Base-by-base conservation (phyloP, 371 early-diverging fungal genomes). In the Lichtheimia hyalospora region DNA sequence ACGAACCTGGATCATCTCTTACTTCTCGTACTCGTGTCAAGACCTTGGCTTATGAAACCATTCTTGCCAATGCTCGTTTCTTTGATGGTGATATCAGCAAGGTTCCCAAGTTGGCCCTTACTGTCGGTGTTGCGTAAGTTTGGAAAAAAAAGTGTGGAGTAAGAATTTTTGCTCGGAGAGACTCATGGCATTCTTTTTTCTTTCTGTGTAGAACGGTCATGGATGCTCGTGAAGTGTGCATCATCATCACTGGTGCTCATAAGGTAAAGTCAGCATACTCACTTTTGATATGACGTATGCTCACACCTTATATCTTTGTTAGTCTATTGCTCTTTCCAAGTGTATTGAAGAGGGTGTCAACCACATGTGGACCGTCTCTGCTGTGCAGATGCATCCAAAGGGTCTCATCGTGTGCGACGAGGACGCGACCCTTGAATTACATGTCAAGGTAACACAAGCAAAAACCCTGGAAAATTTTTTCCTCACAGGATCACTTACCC, bases 361-460 rank as follows among this genome's bases (percentile, higher is more conserved):
- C 75, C 92, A 92, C 74, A 93, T 93, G 94, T 93, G 92, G 92
- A 94, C 94, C 8, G 92, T 94, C 54, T 91, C 92, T 18, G 92
- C 92, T n/a, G 86, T 94, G 57, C 94, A 94, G 71, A 73, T 91
- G 64, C 94, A 94, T 60, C 92, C 93, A 41, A 88, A 89, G 54
- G 90, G 92, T n/a, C 79, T 94, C 75, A 82, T 94, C 71, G 92
- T 93, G 20, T 93, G 93, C 65, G 94, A 94, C 71, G 94, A 94
- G 73, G 94, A 94, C 64, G 91, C 94, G 15, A 93, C 93, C 1
- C 70, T 92, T 41, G 94, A 94, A 69, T 79, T 94, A 39, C 93
- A 94, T 58, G 94, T 94, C 61, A 94, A 94, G 69, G 80, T 74
- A 68, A 67, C 46, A 43, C 15, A 40, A 39, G 51, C 23, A 13